These are phyloP conservation scores for Mucor irregularis DNA, from an alignment of 371 early-diverging fungal species.

Conservation along the genomic window DNA sequence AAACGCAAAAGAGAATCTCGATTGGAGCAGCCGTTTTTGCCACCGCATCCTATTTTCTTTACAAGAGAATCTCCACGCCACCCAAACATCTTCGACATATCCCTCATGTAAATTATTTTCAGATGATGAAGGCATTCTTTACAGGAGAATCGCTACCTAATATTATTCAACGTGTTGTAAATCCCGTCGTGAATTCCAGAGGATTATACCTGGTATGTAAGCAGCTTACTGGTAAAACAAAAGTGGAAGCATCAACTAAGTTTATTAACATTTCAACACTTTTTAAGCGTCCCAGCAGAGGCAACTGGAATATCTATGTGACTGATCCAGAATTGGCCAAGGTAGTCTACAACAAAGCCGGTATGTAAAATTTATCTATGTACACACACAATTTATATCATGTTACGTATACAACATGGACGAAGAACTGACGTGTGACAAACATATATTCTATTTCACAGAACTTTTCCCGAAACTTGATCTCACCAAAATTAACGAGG, in stretches of 20 bases:
- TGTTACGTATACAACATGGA: too few relatives aligned
- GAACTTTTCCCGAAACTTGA: slow-evolving; percentile 13
- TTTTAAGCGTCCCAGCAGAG: neutral
- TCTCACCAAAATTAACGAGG: neutral
- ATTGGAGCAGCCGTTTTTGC: neutral
- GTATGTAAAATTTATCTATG: neutral
- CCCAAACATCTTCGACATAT: slow-evolving; percentile 5
- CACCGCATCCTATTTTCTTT: neutral
- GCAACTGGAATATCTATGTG: neutral
- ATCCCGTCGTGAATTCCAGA: neutral
- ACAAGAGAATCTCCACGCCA: neutral
- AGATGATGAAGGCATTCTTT: neutral
- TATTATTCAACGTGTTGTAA: neutral
- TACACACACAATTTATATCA: too few relatives aligned
- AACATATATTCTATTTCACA: too few relatives aligned
- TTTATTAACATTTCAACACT: neutral
- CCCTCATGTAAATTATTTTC: neutral
- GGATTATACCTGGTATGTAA: slow-evolving; percentile 2
- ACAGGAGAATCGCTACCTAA: neutral
- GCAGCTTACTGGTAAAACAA: too few relatives aligned
- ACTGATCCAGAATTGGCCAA: neutral
- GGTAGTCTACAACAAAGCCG: neutral
- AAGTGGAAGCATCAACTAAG: too few relatives aligned
- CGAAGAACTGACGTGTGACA: too few relatives aligned
- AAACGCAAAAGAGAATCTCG: neutral